These are phyloP conservation scores for Carex arenaria DNA, from an alignment of 202 grass and related monocot genomes.

Conservation along the genomic window DNA sequence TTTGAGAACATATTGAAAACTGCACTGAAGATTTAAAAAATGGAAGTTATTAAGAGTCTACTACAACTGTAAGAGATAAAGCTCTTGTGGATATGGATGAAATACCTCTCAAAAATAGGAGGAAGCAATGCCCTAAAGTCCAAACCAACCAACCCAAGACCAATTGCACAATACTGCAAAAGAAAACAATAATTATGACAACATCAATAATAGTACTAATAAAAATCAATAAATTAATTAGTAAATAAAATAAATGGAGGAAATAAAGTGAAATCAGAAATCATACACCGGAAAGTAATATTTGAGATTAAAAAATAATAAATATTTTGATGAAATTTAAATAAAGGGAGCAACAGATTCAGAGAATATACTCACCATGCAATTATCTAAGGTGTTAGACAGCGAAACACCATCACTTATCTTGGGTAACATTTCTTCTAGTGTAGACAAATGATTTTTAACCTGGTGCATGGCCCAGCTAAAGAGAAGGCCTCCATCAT, in stretches of 20 bases:
- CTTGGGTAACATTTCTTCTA: conserved; percentile 89
- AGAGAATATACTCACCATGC: conserved; percentile 64
- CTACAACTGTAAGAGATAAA: conserved; percentile 5
- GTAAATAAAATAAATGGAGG: neutral
- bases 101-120: conserved; percentile 92
- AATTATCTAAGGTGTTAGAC: conserved; percentile 85
- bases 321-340: neutral
- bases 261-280: neutral
- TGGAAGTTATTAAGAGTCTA: conserved; percentile 19
- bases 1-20: conserved; percentile 92
- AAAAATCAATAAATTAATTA: neutral
- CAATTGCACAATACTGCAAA: conserved; percentile 95
- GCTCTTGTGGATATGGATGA: neutral
- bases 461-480: conserved; percentile 98
- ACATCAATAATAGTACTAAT: neutral
- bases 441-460: conserved; percentile 70
- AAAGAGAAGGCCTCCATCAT: conserved; percentile 87
- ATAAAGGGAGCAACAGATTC: neutral
- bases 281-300: neutral
- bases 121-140: conserved; percentile 94
- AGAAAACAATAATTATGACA: conserved; percentile 10
- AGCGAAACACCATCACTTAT: conserved; percentile 85
- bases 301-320: neutral
- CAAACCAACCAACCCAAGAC: conserved; percentile 91
- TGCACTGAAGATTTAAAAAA: conserved; percentile 51